Percentiles rank a stretch among this genome's conserved stretches.
These are phyloP conservation scores for Eudorina sp. DNA, from an alignment of 139 green algal species.

Conservation along the genomic window DNA sequence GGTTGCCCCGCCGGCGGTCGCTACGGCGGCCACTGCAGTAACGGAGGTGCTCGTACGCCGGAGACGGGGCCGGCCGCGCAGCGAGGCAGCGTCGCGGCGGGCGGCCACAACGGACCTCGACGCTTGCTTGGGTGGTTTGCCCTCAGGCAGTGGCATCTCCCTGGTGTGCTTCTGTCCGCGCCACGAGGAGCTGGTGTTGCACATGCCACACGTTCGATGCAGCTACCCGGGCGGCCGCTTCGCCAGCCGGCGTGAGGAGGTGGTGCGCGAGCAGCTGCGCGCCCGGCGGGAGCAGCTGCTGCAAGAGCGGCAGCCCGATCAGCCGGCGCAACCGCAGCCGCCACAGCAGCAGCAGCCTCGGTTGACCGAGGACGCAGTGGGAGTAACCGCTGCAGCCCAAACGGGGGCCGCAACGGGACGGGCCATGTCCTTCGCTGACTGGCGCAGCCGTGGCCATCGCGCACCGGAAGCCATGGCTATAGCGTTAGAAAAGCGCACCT, in stretches of 20 bases:
- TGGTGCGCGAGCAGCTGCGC: not conserved
- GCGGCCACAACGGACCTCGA: not conserved
- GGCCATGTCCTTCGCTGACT: conserved; percentile 21
- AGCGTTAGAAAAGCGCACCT: conserved; percentile 72
- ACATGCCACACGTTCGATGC: not conserved
- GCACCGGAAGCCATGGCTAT: conserved; percentile 74
- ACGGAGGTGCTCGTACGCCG: too few relatives aligned
- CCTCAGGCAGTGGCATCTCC: conserved; percentile 44
- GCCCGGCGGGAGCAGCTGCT: conserved; percentile 3
- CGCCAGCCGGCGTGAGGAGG: conserved; percentile 7
- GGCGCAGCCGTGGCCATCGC: conserved; percentile 59
- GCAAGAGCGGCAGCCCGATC: not conserved
- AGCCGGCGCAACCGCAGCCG: not conserved
- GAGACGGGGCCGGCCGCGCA: not conserved
- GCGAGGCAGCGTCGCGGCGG: not conserved
- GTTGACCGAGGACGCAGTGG: not conserved
- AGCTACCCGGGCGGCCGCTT: conserved; percentile 33
- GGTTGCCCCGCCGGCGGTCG: too few relatives aligned
- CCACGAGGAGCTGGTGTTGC: conserved; percentile 51
- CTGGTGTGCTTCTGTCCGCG: conserved; percentile 76
- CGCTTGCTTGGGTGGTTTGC: conserved; percentile 17
- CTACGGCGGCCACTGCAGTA: too few relatives aligned
- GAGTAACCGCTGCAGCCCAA: not conserved
- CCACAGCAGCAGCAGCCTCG: not conserved
- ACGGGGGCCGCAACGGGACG: not conserved